Base-by-base conservation (phyloP, 768 basidiomycete species). In the Macrolepiota dolichaula region DNA sequence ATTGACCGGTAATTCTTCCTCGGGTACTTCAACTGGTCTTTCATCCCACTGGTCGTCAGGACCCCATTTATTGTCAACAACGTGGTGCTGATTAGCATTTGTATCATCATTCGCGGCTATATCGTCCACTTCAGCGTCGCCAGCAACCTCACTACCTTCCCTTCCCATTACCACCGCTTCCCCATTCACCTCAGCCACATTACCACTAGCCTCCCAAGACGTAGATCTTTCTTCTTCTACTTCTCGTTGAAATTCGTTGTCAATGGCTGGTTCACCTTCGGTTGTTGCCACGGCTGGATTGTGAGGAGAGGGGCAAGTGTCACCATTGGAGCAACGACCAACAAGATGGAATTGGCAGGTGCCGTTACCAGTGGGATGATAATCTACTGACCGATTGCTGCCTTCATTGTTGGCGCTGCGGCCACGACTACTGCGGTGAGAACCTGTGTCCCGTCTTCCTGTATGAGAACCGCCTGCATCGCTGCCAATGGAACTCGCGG, bases 301-400 rank as follows among this genome's bases (percentile, higher is more conserved):
- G 64, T 73, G 70, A 10, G 62, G 51, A 59, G 65, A 71, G 52
- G 61, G 62, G 59, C 72, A 73, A 35, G 32, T 36, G 51, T 57
- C 57, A 36, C 67, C 68, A 22, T 59, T 36, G 27, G 58, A 42
- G 54, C 70, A 72, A 32, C 36, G 51, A 24, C 69, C 70, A 50
- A 37, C 17, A 51, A 55, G 37, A 59, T 58, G 52, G 59, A 61
- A 49, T 29, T 61, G 52, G 59, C 59, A 61, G 46, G 52, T 27
- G 38, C 25, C 54, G 35, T 63, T 47, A 55, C 57, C 44, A 24
- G 52, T 32, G 51, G 57, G 46, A 47, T 36, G 60, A 55, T 50
- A 12, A 38, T 61, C 59, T 61, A 61, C 59, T 61, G 53, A 61
- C 59, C 59, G 59, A 61, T 61, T 61, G 19, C 3, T 61, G 15